phyloP scores from a whole-genome alignment of 2,329 filamentous ascomycete genomes.

The Laburnicola sp. region DNA sequence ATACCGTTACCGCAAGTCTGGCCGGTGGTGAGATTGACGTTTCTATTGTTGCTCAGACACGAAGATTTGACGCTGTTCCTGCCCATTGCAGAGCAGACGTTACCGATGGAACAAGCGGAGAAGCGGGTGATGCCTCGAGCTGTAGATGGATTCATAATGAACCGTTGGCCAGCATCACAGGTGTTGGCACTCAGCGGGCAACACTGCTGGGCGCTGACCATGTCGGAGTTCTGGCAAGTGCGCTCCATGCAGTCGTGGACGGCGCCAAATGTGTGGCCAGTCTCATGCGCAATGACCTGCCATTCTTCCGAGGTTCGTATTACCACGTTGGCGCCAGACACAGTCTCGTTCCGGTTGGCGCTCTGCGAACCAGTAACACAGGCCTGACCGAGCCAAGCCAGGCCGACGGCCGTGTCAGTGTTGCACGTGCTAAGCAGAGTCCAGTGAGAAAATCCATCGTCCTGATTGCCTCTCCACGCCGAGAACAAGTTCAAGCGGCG shows the following conservation, averaged over 20 bases:
- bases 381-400: constrained; percentile 90
- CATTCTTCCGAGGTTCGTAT: constrained; percentile 81
- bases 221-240: constrained; percentile 67
- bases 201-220: constrained; percentile 67
- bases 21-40: constrained; percentile 77
- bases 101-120: constrained; percentile 86
- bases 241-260: constrained; percentile 82
- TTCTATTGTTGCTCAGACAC: constrained; percentile 84
- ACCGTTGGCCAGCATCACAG: constrained; percentile 77
- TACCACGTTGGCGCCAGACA: constrained; percentile 87
- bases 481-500: constrained; percentile 86
- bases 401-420: constrained; percentile 81
- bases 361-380: constrained; percentile 65
- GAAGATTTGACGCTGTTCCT: constrained; percentile 72
- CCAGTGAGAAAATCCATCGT: constrained; percentile 90
- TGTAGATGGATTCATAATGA: constrained; percentile 96
- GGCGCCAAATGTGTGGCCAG: constrained; percentile 91
- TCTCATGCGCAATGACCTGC: constrained; percentile 95
- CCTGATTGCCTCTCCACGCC: constrained; percentile 75
- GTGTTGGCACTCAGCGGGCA: constrained; percentile 70
- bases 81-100: constrained; percentile 85
- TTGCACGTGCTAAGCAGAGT: constrained; percentile 81
- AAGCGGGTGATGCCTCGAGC: constrained; percentile 72
- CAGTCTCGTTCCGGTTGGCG: constrained; percentile 62
- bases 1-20: constrained; percentile 96